A percentile compares a stretch with the other conserved stretches of the same genome.
Conservation (phyloP, 495 filamentous ascomycete genomes). For the Chaetomium cochliodes region DNA sequence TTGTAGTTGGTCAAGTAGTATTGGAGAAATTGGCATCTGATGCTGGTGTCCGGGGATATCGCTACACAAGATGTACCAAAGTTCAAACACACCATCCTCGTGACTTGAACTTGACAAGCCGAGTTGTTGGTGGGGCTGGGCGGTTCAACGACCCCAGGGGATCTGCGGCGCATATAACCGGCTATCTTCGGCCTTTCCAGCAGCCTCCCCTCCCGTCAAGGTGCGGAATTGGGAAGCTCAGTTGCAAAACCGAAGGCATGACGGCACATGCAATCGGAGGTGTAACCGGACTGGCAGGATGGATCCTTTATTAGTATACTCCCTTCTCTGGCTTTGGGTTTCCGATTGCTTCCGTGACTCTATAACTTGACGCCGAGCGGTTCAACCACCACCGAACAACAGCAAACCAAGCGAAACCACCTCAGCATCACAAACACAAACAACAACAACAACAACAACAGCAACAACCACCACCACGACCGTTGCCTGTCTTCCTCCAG, state of each 20-base stretch:
- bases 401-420: too few species aligned
- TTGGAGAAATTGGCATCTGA: background rate
- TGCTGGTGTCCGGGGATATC: background rate
- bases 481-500: background rate
- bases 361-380: background rate
- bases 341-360: background rate
- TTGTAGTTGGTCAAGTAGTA: too few species aligned
- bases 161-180: slow-evolving; percentile 17
- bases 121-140: too few species aligned
- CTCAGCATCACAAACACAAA: too few species aligned
- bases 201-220: background rate
- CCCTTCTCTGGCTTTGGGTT: background rate
- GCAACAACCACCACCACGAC: too few species aligned
- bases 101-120: too few species aligned
- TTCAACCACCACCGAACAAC: background rate
- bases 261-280: slow-evolving; percentile 10
- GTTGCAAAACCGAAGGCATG: slow-evolving; percentile 11
- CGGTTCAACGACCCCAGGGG: background rate
- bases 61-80: too few species aligned
- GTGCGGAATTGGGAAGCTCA: slow-evolving; percentile 23
- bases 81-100: too few species aligned
- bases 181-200: slow-evolving; percentile 18
- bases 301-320: background rate
- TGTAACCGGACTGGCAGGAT: background rate
- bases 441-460: too few species aligned